These are phyloP conservation scores for Penicillium sp. DNA, from an alignment of 2,329 filamentous ascomycete species.

Conservation along the genomic window DNA sequence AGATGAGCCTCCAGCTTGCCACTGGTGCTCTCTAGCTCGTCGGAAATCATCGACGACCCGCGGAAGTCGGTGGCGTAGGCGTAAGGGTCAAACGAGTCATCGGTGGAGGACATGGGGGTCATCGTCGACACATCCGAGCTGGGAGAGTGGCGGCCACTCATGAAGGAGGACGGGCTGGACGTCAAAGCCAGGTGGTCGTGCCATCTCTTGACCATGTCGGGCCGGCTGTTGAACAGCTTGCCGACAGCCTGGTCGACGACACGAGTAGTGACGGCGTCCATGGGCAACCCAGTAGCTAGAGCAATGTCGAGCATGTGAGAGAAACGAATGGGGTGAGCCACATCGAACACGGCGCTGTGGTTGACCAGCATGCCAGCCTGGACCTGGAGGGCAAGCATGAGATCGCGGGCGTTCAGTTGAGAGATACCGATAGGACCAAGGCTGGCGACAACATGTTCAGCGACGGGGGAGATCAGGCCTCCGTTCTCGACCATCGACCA, in stretches of 20 bases:
- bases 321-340: conserved; percentile 53
- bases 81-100: conserved; percentile 84
- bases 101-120: conserved; percentile 57
- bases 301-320: conserved; percentile 54
- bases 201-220: conserved; percentile 47
- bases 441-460: conserved; percentile 52
- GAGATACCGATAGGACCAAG: conserved; percentile 53
- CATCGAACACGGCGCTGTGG: conserved; percentile 41
- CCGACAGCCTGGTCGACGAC: conserved; percentile 52
- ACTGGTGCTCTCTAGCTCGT: conserved; percentile 72
- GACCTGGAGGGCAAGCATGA: conserved; percentile 54
- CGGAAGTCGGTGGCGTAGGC: conserved; percentile 85
- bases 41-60: conserved; percentile 80
- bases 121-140: conserved; percentile 36
- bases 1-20: conserved; percentile 66
- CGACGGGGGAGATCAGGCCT: conserved; percentile 51
- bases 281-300: conserved; percentile 44
- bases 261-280: conserved; percentile 48
- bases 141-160: no score
- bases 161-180: no score
- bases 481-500: conserved; percentile 60
- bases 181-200: conserved; percentile 45
- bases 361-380: conserved; percentile 44
- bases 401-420: conserved; percentile 43
- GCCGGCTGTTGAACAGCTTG: conserved; percentile 42